Percentiles rank a stretch among this genome's conserved stretches.
phyloP scores from a whole-genome alignment of 2,329 filamentous ascomycete species.

The Davidsoniella virescens region DNA sequence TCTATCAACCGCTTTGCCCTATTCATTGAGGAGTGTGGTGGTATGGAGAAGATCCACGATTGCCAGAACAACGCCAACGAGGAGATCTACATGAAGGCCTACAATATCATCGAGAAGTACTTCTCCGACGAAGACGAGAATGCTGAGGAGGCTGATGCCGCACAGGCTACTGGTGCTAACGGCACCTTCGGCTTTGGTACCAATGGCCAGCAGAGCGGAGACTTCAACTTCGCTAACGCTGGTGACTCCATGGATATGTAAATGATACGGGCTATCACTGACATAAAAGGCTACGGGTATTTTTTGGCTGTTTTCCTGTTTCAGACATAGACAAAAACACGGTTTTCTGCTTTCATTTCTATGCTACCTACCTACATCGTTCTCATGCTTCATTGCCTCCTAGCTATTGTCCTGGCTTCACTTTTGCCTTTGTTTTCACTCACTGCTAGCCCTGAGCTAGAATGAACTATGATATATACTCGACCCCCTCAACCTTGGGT shows the following conservation, averaged over 20 bases:
- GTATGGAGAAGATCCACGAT: constrained; percentile 99
- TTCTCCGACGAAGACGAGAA: constrained; percentile 97
- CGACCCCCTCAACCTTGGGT: too few relatives aligned
- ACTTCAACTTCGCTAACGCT: constrained; percentile 84
- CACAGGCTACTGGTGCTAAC: constrained; percentile 51
- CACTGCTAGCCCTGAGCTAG: not conserved
- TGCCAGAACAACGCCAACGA: constrained; percentile 99
- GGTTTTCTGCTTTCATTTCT: not conserved
- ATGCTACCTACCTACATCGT: not conserved
- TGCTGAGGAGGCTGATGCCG: constrained; percentile 56
- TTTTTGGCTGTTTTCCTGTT: too few relatives aligned
- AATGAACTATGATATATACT: too few relatives aligned
- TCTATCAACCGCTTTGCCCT: constrained; percentile 91
- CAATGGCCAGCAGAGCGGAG: constrained; percentile 51
- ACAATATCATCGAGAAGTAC: constrained; percentile 99
- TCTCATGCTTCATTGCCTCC: not conserved
- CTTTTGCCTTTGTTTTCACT: not conserved
- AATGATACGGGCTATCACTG: constrained; percentile 13
- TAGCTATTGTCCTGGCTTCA: not conserved
- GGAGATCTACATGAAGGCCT: constrained; percentile 99
- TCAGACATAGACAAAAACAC: too few relatives aligned
- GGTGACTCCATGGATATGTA: constrained; percentile 52
- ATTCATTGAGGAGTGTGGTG: constrained; percentile 95
- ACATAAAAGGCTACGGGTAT: too few relatives aligned
- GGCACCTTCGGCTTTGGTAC: constrained; percentile 68